phyloP scores from a whole-genome alignment of 805 yeast genomes.

The Spathaspora sp. region DNA sequence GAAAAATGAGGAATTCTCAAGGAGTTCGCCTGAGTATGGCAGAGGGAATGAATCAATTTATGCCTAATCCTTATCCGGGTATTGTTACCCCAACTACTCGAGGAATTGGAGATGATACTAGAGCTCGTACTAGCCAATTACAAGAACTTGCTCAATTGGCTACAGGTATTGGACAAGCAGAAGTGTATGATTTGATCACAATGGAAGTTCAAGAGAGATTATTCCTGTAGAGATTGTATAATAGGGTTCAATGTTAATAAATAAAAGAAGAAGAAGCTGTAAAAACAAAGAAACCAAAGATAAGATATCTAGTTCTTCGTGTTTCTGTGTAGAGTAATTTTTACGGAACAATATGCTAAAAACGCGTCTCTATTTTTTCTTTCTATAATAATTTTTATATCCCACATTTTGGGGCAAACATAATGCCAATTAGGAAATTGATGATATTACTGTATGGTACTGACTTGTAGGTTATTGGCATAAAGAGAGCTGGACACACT shows the following conservation, averaged over 20 bases:
- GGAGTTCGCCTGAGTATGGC: neutral
- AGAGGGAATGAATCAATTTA: neutral
- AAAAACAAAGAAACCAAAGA: no score
- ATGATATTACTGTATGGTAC: no score
- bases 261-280: neutral
- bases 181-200: conserved; percentile 18
- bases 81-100: neutral
- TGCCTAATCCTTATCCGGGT: neutral
- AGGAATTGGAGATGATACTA: neutral
- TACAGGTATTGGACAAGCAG: conserved; percentile 14
- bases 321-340: no score
- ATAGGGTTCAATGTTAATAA: neutral
- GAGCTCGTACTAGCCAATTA: conserved; percentile 1
- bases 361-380: no score
- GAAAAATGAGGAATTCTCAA: neutral
- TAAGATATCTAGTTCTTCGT: no score
- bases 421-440: no score
- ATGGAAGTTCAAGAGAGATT: conserved; percentile 17
- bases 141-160: conserved; percentile 6
- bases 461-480: no score
- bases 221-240: conserved; percentile 7
- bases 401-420: no score
- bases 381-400: no score
- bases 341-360: neutral
- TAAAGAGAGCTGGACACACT: no score